Evolutionary conservation across 2,329 filamentous ascomycete species (phyloP), one percentile per base, ranked within the genome.

Genomic region (Cladophialophora yegresii): DNA sequence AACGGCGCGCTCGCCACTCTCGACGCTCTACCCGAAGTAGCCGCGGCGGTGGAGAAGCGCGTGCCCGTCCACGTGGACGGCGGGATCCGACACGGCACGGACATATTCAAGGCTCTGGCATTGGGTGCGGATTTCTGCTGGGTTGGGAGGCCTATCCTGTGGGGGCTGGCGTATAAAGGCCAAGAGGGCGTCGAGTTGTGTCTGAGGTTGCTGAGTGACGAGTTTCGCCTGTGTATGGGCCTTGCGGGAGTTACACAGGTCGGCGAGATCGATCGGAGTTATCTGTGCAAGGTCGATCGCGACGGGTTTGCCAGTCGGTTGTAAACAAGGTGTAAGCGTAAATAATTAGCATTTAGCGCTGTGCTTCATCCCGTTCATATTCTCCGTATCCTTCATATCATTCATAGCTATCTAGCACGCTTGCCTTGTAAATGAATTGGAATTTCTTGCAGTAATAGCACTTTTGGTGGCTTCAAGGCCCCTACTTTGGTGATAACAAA

Each of bases 81-180:
- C 10, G 84, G 85, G 0, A 81, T 87, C 33, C 72, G 84, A 45
- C 79, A 81, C 13, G 85, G 83, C 0, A 82, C 79, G 0, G 84
- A 87, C 71, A 78, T 86, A 10, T 82, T 87, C 74, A 87, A 87
- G 71, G 84, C 84, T 0, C 72, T 85, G 2, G 80, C 81, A 2
- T 72, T 85, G 2, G 82, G 82, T 2, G 83, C 82, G 0, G 76
- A 82, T 59, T 83, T 76, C 71, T 80, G 75, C 63, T 84, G 75
- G 80, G 73, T 82, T 7, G 82, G 82, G 0, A 69, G 82, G 20
- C 77, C 79, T 5, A 75, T 79, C 10, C 74, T 84, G 8, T 84
- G 82, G 82, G 82, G 81, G 0, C 72, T 84, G 45, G 71, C 71
- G 40, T 73, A 73, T 54, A 71, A 70, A 32, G 72, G 72, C 1